These are phyloP conservation scores for Aaosphaeria pasadenensis DNA, from an alignment of 2,329 filamentous ascomycete species.

Conservation along the genomic window DNA sequence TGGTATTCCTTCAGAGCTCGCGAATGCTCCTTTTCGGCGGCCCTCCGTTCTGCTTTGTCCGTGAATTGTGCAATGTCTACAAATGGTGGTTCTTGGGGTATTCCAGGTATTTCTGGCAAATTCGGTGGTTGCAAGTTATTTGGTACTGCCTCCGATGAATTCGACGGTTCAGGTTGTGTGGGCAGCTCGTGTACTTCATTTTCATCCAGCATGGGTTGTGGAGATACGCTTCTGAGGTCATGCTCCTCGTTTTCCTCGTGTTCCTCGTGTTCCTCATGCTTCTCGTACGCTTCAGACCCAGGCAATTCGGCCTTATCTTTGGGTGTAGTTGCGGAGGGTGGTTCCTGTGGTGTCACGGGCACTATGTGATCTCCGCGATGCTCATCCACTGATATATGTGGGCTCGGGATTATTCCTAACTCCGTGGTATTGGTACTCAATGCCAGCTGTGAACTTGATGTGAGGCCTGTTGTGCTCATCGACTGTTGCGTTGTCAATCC, in stretches of 20 bases:
- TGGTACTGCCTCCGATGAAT: background rate
- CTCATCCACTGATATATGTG: conserved; percentile 47
- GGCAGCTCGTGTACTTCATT: background rate
- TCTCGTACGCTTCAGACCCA: background rate
- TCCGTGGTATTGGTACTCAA: background rate
- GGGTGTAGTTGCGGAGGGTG: conserved; percentile 17
- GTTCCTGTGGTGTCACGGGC: conserved; percentile 25
- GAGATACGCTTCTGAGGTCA: background rate
- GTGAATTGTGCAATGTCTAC: conserved; percentile 59
- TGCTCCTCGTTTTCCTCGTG: background rate
- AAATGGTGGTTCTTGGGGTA: conserved; percentile 54
- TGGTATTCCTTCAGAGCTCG: conserved; percentile 63
- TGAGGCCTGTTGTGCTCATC: background rate
- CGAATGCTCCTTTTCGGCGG: conserved; percentile 66
- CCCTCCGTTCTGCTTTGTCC: conserved; percentile 64
- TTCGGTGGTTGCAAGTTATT: background rate
- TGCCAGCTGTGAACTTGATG: background rate
- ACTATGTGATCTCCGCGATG: conserved; percentile 38
- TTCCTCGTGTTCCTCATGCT: background rate
- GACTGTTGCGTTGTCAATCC: background rate
- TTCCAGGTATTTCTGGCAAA: conserved; percentile 48
- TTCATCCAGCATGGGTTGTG: background rate
- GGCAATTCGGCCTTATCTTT: background rate
- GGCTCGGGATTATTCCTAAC: conserved; percentile 22
- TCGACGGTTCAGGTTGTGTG: conserved; percentile 5